Percentiles rank a stretch among this genome's conserved stretches.
Conservation (phyloP, 225 moss, liverwort and hornwort species). For the Physcomitrium patens region DNA sequence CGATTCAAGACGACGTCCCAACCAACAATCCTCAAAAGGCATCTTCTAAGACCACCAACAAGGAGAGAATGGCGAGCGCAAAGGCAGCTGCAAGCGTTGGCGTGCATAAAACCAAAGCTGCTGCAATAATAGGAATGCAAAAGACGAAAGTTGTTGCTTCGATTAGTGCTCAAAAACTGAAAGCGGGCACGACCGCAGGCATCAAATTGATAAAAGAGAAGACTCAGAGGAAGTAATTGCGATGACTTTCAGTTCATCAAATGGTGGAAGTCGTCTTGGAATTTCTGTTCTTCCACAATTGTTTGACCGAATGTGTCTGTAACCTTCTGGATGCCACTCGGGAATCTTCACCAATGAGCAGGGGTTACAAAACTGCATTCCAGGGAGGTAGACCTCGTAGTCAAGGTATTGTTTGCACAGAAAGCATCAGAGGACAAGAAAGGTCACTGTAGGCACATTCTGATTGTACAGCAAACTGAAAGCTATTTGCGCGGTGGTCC, state of each 20-base stretch:
- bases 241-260: not conserved
- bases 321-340: not conserved
- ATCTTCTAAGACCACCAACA: constrained; percentile 52
- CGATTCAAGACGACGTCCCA: constrained; percentile 59
- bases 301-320: not conserved
- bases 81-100: constrained; percentile 85
- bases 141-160: constrained; percentile 39
- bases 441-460: not conserved
- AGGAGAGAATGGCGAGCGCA: constrained; percentile 86
- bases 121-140: constrained; percentile 63
- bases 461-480: not conserved
- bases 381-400: not conserved
- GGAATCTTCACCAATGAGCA: not conserved
- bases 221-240: constrained; percentile 46
- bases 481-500: not conserved
- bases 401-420: too few species aligned
- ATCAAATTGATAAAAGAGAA: constrained; percentile 68
- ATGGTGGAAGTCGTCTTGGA: not conserved
- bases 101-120: constrained; percentile 81
- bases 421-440: constrained; percentile 10
- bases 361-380: not conserved
- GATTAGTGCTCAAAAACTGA: constrained; percentile 66
- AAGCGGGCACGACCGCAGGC: constrained; percentile 53
- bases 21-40: constrained; percentile 20
- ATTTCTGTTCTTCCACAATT: not conserved